Evolutionary conservation across 352 stramenopile species (phyloP), one percentile per base, ranked within the genome.

Genomic region (Phytophthora colocasiae): DNA sequence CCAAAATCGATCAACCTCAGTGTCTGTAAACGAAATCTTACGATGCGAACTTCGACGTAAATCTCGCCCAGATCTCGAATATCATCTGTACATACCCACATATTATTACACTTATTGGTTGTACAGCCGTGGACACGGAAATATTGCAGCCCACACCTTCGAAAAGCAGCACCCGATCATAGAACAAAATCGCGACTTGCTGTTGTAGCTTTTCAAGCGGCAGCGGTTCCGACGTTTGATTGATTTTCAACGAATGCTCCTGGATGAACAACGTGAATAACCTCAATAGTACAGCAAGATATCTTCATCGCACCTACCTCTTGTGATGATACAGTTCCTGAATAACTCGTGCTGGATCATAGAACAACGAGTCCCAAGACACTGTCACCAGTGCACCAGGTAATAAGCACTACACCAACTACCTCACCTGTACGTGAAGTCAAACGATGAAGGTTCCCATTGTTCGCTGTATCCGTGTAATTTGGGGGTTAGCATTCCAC

Each of bases 11-110:
- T 10, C 22, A 32, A 34, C 6, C 38, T 14, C 14, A 10, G 8
- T n/a, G 10, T 22, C 26, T 27, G 22, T 47, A 26, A 29, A 10
- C 8, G 7, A 52, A 24, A 15, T 60, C 75, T 53, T 71, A 89
- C 82, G 19, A 81, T 75, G 65, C 83, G 80, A 40, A 78, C 74
- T 63, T 84, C 80, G 31, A 88, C 50, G 34, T 78, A 86, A 59
- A 91, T 89, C 41, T 91, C 82, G 3, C 82, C 82, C 2, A 88
- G 59, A 44, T 91, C 82, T 38, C 82, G 69, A 36, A 91, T 75
- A 41, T 91, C 82, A 56, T 91, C 82, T 91, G 41, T 14, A 0
- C 53, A 71, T n/a, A 9, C 32, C 31, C 31, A 3, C 12, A 4
- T 36, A n/a, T n/a, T n/a, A n/a, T n/a, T n/a, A n/a, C n/a, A n/a